Conservation (phyloP, 78 protist genomes). For the Dictyostelium capitatum region DNA sequence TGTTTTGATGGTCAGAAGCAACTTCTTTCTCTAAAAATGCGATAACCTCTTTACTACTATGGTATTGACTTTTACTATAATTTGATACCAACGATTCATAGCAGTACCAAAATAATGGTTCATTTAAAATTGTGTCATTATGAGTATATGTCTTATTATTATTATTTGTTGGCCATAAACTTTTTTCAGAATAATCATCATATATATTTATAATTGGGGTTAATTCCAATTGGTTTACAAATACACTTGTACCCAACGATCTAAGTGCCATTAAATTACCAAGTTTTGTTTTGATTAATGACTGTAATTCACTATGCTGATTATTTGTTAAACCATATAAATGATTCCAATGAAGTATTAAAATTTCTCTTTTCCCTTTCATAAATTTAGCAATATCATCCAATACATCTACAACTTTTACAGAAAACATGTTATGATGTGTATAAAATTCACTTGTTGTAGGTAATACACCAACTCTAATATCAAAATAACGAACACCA, state of each 20-base stretch:
- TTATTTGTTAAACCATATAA: not conserved
- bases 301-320: not conserved
- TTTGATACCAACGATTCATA: not conserved
- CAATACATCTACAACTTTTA: not conserved
- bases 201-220: constrained; percentile 16
- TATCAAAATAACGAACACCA: constrained; percentile 10
- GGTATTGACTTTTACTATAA: not conserved
- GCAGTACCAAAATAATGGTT: not conserved
- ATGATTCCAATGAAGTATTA: constrained; percentile 26
- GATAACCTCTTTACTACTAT: not conserved
- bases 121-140: not conserved
- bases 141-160: not conserved
- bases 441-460: not conserved
- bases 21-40: not conserved
- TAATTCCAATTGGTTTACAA: not conserved
- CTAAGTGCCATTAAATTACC: not conserved
- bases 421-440: not conserved
- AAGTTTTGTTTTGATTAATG: not conserved
- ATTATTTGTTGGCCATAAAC: not conserved
- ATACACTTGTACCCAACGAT: not conserved
- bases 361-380: not conserved
- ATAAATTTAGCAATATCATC: constrained; percentile 12
- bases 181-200: not conserved
- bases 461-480: constrained; percentile 1
- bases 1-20: not conserved